Base-by-base conservation (phyloP, 1,284 basidiomycete genomes). In the Amylostereum chailletii region DNA sequence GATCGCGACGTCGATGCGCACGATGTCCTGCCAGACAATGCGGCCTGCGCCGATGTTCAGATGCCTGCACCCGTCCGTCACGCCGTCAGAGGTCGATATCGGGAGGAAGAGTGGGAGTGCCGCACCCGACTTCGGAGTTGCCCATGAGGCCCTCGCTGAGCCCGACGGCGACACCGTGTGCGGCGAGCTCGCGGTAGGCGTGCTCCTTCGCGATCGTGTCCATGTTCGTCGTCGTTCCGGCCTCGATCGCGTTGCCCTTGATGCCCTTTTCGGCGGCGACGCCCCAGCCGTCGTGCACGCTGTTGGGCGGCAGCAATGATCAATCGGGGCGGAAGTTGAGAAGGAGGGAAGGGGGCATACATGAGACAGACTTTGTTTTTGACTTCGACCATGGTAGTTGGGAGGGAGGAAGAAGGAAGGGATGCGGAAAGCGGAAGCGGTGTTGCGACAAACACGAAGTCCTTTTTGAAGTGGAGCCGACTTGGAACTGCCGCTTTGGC, bases 231-330 rank as follows among this genome's bases (percentile, higher is more conserved):
- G 92, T 94, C 46, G 77, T 75, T 9, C 79, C 92, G 27, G 85
- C 86, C 51, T 80, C 78, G 66, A 95, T 91, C 51, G 92, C 91
- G 60, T 94, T 86, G 51, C 92, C 91, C 63, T 92, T 84, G 55
- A 79, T 75, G 50, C 81, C 81, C 50, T 79, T 71, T 56, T 79
- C 65, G 5, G 72, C 70, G 1, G 85, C 74, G 57, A 94, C 75
- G 52, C 92, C 92, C 92, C 92, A 95, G 36, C 92, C 92, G 73
- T 95, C 92, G 73, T 94, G 92, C 40, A 94, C 90, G 60, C 90
- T 93, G 51, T 33, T 27, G 7, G 19, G 19, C 19, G 19, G 33
- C 9, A 7, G 11, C n/a, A 11, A 30, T 46, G 34, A 42, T 5
- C 11, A 19, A n/a, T 51, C 36, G 47, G 30, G 10, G 45, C 27